phyloP scores from a whole-genome alignment of 441 rosid species.

The Adansonia gregorii region DNA sequence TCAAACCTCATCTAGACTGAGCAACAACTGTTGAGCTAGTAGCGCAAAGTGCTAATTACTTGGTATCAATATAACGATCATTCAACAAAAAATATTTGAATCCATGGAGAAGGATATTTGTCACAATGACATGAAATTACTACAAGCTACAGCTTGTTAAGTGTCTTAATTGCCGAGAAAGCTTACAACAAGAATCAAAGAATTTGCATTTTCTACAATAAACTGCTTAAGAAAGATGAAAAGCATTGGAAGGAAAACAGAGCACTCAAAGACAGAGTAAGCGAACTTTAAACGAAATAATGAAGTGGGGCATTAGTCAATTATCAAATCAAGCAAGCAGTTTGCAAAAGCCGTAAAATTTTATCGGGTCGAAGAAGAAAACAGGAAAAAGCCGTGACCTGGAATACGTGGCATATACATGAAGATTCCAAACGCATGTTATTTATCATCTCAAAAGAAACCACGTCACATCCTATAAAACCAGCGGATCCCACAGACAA shows the following conservation, averaged over 20 bases:
- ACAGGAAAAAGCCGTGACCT: too few relatives aligned
- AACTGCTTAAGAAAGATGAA: background rate
- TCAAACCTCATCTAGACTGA: too few relatives aligned
- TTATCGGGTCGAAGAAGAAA: too few relatives aligned
- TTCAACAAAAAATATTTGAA: background rate
- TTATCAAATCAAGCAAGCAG: background rate
- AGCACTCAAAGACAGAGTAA: background rate
- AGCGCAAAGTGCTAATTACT: background rate
- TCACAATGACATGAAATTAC: background rate
- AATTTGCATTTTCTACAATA: background rate
- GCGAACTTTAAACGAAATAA: background rate
- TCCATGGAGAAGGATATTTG: background rate
- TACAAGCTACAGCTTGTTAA: background rate
- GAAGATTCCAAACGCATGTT: too few relatives aligned
- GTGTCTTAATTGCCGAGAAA: background rate
- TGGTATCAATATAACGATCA: too few relatives aligned
- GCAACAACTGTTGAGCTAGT: too few relatives aligned
- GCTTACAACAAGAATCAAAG: background rate
- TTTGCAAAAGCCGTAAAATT: background rate
- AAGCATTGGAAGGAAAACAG: background rate
- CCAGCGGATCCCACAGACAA: conserved; percentile 4
- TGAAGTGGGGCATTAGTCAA: background rate
- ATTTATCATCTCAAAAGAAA: background rate
- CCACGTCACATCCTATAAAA: conserved; percentile 20
- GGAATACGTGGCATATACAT: too few relatives aligned